Percentiles rank a stretch among this genome's conserved stretches.
Evolutionary conservation across 163 green algal genomes (phyloP).

Genomic region (Volvox carteri): DNA sequence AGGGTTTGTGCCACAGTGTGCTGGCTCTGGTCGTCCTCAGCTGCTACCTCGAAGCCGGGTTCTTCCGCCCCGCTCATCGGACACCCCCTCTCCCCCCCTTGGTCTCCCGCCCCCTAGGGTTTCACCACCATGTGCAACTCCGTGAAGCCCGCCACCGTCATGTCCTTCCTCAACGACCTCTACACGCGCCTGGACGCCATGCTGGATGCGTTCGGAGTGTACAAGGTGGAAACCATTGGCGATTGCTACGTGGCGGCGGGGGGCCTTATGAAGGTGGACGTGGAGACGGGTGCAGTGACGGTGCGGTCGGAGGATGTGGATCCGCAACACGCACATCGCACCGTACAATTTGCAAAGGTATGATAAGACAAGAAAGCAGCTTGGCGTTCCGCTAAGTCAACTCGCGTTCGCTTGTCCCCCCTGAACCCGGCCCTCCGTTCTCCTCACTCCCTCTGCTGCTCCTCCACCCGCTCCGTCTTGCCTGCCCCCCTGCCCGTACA

Average conservation of each 20-base stretch:
- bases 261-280: slow-evolving; percentile 36
- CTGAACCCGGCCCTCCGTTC: no score
- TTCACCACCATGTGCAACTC: slow-evolving; percentile 15
- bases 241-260: slow-evolving; percentile 52
- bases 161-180: slow-evolving; percentile 30
- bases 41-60: no score
- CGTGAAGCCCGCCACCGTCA: slow-evolving; percentile 9
- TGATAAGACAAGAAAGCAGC: background rate
- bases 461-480: background rate
- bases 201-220: slow-evolving; percentile 22
- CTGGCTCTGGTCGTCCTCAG: no score
- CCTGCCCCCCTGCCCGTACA: background rate
- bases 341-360: slow-evolving; percentile 41
- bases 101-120: background rate
- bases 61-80: no score
- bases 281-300: background rate
- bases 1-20: no score
- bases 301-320: slow-evolving; percentile 37
- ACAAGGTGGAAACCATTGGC: slow-evolving; percentile 49
- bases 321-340: slow-evolving; percentile 30
- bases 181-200: slow-evolving; percentile 22
- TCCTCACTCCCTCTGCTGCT: background rate
- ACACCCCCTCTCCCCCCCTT: background rate
- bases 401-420: background rate
- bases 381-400: no score